These are phyloP conservation scores for Tolypocladium ophioglossoides DNA, from an alignment of 2,329 filamentous ascomycete species.

Conservation along the genomic window DNA sequence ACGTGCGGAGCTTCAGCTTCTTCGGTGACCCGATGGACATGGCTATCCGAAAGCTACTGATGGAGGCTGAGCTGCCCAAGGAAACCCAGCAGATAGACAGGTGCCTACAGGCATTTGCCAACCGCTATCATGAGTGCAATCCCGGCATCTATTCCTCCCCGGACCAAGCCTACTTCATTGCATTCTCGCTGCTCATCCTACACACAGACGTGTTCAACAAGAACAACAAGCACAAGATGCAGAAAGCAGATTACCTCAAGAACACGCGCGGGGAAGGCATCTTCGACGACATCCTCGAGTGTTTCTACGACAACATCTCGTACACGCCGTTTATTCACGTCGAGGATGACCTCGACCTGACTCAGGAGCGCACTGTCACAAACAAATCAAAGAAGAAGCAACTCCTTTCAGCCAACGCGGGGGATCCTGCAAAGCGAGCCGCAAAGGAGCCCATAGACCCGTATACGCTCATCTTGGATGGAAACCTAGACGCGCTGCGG, in stretches of 20 bases:
- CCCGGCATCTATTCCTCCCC: conserved; percentile 85
- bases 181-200: conserved; percentile 90
- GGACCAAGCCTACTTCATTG: conserved; percentile 96
- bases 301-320: conserved; percentile 96
- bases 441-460: conserved; percentile 85
- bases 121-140: conserved; percentile 96
- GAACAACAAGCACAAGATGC: conserved; percentile 99
- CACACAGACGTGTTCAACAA: conserved; percentile 99
- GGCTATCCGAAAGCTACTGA: conserved; percentile 87
- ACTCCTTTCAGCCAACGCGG: conserved; percentile 53
- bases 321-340: conserved; percentile 98
- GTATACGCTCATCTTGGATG: conserved; percentile 87
- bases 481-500: conserved; percentile 70
- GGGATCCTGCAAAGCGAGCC: conserved; percentile 43
- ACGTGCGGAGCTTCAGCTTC: conserved; percentile 90
- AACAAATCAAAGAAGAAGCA: conserved; percentile 63
- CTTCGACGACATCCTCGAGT: conserved; percentile 86
- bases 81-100: conserved; percentile 98
- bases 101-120: conserved; percentile 86
- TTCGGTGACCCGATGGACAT: conserved; percentile 98
- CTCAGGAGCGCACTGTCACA: conserved; percentile 59
- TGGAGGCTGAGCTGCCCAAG: conserved; percentile 92
- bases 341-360: conserved; percentile 79
- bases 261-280: conserved; percentile 88
- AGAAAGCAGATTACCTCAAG: conserved; percentile 87